Conservation (phyloP, 1,139 yeast species). For the Pichia sp. region DNA sequence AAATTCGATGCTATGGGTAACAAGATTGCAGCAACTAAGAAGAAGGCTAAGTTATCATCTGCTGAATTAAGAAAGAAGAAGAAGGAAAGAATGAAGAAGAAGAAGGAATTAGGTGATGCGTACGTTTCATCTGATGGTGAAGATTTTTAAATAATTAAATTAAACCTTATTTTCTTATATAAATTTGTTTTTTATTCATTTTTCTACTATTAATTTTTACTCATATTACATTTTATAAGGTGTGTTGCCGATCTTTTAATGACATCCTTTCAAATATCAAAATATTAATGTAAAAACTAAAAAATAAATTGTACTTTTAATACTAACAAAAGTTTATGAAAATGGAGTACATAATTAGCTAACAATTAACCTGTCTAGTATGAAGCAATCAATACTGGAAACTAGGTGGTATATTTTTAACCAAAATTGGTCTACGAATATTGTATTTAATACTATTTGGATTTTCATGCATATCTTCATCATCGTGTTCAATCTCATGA, state of each 20-base stretch:
- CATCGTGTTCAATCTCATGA: constrained; percentile 75
- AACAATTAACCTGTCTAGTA: not conserved
- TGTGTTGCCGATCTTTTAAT: not conserved
- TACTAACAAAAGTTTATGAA: no score
- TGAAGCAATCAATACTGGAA: constrained; percentile 6
- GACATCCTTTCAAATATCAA: constrained; percentile 4
- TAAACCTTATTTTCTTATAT: not conserved
- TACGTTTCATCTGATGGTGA: constrained; percentile 96
- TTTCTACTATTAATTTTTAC: constrained; percentile 1
- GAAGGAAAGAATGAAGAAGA: constrained; percentile 99
- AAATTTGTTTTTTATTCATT: constrained; percentile 1
- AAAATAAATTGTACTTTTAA: no score
- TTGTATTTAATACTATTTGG: constrained; percentile 17
- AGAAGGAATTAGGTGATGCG: constrained; percentile 99
- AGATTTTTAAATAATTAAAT: constrained; percentile 27
- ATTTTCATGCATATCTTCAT: constrained; percentile 21
- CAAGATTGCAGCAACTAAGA: constrained; percentile 94
- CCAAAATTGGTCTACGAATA: constrained; percentile 29
- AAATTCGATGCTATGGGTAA: constrained; percentile 99
- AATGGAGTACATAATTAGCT: no score
- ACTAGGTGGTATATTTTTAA: constrained; percentile 31
- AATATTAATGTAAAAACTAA: no score
- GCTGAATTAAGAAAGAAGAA: constrained; percentile 99
- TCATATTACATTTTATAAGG: not conserved
- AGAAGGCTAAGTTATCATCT: constrained; percentile 95